Evolutionary conservation across 352 stramenopile genomes (phyloP), one percentile per base, ranked within the genome.

Genomic region (Phytopythium vexans): DNA sequence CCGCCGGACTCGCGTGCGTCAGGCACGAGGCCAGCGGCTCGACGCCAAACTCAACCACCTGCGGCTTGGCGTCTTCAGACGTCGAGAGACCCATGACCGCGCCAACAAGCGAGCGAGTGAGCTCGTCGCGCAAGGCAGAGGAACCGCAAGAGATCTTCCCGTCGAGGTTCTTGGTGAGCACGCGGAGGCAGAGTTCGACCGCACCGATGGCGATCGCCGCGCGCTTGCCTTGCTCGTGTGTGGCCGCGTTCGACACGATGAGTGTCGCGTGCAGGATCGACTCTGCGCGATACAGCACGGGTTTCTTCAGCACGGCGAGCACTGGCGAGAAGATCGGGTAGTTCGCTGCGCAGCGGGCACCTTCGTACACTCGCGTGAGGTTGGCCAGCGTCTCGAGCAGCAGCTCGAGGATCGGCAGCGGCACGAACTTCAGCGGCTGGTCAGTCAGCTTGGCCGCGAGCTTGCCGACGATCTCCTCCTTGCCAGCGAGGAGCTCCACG

Each of bases 21-120:
- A 92, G 54, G 51, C 82, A 92, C 37, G 63, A 64, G 7, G 69
- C 66, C 4, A 92, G 62, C 37, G 77, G 75, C 51, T 88, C 73
- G 43, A 89, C 74, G n/a, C 76, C 82, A 37, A 81, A 82, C 54
- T 88, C 76, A 54, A 92, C 64, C 39, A 92, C 64, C 6, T 69
- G 71, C 16, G 77, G 64, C 52, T 90, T 92, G 45, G 82, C 82
- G 15, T 77, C 69, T 49, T 92, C 79, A 5, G 66, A 70, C 0
- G 77, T 88, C 2, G 79, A 85, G 4, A 92, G 58, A n/a, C 64
- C 63, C 82, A 92, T 89, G 48, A 90, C 58, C 3, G 79, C 72
- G 11, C 71, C 56, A 10, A 82, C 62, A 6, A 89, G 48, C 12
- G 72, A 75, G 9, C 76, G 76, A 14, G 66, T 75, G 35, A 92